Evolutionary conservation across 1,284 basidiomycete species (phyloP).

Genomic region (Pseudozyma sp.): DNA sequence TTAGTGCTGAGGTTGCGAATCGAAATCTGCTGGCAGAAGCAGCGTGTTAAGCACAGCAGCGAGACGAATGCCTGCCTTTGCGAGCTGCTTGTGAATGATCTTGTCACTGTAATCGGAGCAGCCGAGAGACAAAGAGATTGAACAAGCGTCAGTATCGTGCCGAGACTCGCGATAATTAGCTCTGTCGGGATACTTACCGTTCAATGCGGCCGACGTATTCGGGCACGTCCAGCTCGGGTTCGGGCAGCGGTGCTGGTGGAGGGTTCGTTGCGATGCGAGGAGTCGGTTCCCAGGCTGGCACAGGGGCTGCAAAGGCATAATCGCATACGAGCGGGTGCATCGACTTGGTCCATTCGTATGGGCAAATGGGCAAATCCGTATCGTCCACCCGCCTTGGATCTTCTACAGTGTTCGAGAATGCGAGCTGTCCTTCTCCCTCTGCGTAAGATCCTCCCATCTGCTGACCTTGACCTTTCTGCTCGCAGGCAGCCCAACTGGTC

Average conservation of each 20-base stretch:
- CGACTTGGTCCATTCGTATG: constrained; percentile 71
- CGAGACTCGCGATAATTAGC: neutral
- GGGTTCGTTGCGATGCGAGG: constrained; percentile 4
- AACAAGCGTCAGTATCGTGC: neutral
- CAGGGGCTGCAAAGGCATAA: constrained; percentile 77
- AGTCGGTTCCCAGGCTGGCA: constrained; percentile 43
- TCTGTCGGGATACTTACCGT: constrained; percentile 15
- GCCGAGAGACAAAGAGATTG: neutral
- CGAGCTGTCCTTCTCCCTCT: constrained; percentile 21
- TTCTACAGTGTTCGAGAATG: constrained; percentile 15
- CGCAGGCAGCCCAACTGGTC: constrained; percentile 61
- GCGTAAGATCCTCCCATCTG: neutral
- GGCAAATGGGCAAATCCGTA: constrained; percentile 75
- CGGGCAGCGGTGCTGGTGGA: constrained; percentile 20
- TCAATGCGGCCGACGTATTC: constrained; percentile 76
- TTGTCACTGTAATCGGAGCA: constrained; percentile 71
- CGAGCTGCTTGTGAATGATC: constrained; percentile 83
- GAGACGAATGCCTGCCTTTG: constrained; percentile 82
- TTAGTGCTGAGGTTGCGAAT: neutral
- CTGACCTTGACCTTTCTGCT: constrained; percentile 8
- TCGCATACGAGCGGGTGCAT: constrained; percentile 61
- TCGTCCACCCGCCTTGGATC: constrained; percentile 55
- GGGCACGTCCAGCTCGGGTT: constrained; percentile 84
- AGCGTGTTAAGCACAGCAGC: constrained; percentile 81
- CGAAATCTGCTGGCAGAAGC: constrained; percentile 34